Evolutionary conservation across 78 protist species (phyloP).

Genomic region (Cavenderia fasciculata): DNA sequence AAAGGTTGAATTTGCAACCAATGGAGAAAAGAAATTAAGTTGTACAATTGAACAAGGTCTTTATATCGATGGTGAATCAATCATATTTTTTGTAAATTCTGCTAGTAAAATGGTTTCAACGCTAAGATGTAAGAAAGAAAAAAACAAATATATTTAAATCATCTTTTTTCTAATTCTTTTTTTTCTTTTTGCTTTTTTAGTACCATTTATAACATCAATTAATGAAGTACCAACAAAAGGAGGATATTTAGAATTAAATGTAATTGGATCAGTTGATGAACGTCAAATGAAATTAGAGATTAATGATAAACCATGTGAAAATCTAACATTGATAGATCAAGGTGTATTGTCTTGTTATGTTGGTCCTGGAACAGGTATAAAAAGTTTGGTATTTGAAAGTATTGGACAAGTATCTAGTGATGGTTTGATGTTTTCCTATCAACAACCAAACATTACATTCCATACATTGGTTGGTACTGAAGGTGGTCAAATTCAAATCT

Average conservation of each 20-base stretch:
- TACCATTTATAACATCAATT: background rate
- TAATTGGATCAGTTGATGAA: background rate
- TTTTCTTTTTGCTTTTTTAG: no score
- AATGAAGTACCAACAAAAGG: background rate
- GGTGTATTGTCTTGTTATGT: background rate
- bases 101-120: background rate
- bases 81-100: background rate
- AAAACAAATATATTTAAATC: no score
- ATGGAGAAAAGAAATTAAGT: background rate
- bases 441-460: background rate
- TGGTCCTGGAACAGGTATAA: background rate
- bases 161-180: no score
- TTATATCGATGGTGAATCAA: background rate
- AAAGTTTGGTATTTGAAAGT: no score
- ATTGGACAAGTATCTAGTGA: no score
- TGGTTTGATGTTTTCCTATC: background rate
- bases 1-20: background rate
- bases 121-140: conserved; percentile 4
- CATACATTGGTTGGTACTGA: background rate
- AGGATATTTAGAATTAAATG: background rate
- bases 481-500: background rate
- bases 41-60: background rate
- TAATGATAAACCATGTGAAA: background rate
- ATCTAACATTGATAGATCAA: background rate
- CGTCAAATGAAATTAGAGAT: background rate